Base-by-base conservation (phyloP, 495 filamentous ascomycete species). In the Tuber magnatum region DNA sequence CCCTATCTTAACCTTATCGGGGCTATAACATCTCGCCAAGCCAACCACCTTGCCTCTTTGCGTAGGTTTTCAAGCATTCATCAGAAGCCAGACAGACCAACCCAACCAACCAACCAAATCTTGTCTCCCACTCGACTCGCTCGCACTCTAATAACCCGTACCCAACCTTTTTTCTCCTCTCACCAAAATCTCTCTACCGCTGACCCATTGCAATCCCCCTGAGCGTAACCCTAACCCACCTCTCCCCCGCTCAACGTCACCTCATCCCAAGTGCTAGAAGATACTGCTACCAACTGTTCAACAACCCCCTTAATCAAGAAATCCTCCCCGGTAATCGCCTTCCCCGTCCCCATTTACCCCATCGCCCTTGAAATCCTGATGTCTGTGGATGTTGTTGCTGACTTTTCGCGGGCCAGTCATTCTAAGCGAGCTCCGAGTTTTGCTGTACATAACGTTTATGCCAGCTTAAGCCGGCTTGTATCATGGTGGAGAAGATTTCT, bases 221-320 rank as follows among this genome's bases (percentile, higher is more conserved):
- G 71, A 76, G 61, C 73, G 44, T 75, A 82, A 82, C 80, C 80
- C 80, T 81, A 82, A 80, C 75, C 80, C 80, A 71, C 74, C 75
- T 72, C 75, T 74, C 76, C 74, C 65, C 72, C 75, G 51, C 24
- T 51, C 77, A 79, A 79, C 77, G 77, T 79, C 77, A 79, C 77
- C 77, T 79, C 77, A 75, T 79, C 76, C 76, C 77, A 76, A 70
- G 78, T 68, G 70, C 75, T 74, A 40, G 40, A 44, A 43, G 69
- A 73, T 72, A 73, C 80, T 68, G 40, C 76, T 43, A 76, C 77
- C 73, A 71, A 43, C 80, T 71, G 72, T 51, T 74, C 73, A 68
- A 80, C 75, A 56, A 75, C 74, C 80, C 65, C 75, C 71, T 76
- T 80, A 77, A 70, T 44, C 44, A 20, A 44, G 69, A 56, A 73